These are phyloP conservation scores for Cocos nucifera DNA, from an alignment of 176 grass and related monocot genomes.

Conservation along the genomic window DNA sequence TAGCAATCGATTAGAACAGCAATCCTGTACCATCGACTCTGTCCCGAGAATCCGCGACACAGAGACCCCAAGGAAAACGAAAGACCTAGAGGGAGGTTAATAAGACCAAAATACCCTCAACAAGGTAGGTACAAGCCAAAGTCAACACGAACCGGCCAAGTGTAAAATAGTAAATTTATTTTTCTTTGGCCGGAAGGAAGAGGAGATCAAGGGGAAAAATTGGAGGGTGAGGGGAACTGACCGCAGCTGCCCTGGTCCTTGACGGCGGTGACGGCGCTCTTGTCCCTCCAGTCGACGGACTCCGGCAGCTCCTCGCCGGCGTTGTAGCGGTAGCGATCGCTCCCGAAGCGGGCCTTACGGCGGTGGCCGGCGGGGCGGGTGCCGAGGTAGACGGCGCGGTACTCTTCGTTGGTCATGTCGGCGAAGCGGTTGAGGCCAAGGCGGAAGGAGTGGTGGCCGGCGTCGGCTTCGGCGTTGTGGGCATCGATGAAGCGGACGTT, in stretches of 20 bases:
- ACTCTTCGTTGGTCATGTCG: slow-evolving; percentile 74
- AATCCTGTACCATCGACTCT: no score
- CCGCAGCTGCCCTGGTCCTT: slow-evolving; percentile 80
- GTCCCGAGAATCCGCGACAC: no score
- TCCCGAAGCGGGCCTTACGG: slow-evolving; percentile 23
- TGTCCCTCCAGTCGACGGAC: slow-evolving; percentile 62
- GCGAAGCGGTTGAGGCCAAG: slow-evolving; percentile 73
- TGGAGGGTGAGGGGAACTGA: slow-evolving; percentile 10
- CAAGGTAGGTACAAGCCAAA: no score
- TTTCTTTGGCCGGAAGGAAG: no score
- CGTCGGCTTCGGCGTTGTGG: slow-evolving; percentile 45
- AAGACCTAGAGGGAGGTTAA: no score
- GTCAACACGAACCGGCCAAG: no score
- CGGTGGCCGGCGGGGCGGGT: background rate
- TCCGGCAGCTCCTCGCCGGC: slow-evolving; percentile 33
- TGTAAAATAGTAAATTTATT: no score
- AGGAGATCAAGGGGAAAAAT: no score
- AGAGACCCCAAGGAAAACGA: no score
- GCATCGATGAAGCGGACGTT: slow-evolving; percentile 76
- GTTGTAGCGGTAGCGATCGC: background rate
- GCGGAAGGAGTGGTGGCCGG: slow-evolving; percentile 18
- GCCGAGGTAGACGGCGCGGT: slow-evolving; percentile 40
- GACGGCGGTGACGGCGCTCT: slow-evolving; percentile 56
- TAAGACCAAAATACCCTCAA: no score
- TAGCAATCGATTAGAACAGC: no score